Percentiles rank a stretch among this genome's conserved stretches.
These are phyloP conservation scores for Clathrospora elynae DNA, from an alignment of 2,329 filamentous ascomycete species.

Conservation along the genomic window DNA sequence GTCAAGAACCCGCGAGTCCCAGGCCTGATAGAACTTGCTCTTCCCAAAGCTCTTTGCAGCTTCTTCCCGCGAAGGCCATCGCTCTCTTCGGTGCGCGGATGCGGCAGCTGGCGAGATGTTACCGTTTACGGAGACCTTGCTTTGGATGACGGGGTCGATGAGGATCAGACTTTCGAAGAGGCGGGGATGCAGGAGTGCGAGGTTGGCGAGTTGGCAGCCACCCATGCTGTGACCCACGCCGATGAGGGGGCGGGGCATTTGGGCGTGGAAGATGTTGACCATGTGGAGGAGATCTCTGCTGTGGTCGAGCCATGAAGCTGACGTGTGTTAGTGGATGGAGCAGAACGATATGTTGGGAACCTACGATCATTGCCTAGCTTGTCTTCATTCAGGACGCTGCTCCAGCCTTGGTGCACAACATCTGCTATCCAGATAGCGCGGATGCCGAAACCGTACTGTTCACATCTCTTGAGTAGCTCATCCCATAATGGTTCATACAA, in stretches of 20 bases:
- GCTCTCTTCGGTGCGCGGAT: constrained; percentile 75
- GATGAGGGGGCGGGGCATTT: constrained; percentile 81
- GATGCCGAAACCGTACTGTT: constrained; percentile 68
- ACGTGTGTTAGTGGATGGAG: constrained; percentile 1
- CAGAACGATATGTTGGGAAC: constrained; percentile 37
- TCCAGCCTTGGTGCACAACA: constrained; percentile 81
- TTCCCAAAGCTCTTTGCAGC: constrained; percentile 70
- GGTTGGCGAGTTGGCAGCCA: constrained; percentile 71
- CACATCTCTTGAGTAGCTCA: constrained; percentile 68
- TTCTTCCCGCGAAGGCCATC: constrained; percentile 76
- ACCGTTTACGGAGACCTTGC: constrained; percentile 51
- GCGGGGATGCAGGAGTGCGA: constrained; percentile 78
- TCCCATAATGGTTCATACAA: constrained; percentile 93
- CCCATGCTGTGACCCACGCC: constrained; percentile 92
- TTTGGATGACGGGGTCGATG: constrained; percentile 80
- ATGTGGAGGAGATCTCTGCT: constrained; percentile 82
- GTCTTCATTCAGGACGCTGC: constrained; percentile 75
- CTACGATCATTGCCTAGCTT: constrained; percentile 82
- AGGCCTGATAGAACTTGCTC: constrained; percentile 77
- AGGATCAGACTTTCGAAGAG: constrained; percentile 76
- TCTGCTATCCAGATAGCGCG: constrained; percentile 89
- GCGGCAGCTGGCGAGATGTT: constrained; percentile 58
- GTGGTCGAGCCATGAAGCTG: constrained; percentile 85
- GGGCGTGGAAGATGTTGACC: constrained; percentile 78
- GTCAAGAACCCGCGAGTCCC: constrained; percentile 81